Evolutionary conservation across 2,329 filamentous ascomycete genomes (phyloP), one percentile per base, ranked within the genome.

Genomic region (Cercospora sojina): DNA sequence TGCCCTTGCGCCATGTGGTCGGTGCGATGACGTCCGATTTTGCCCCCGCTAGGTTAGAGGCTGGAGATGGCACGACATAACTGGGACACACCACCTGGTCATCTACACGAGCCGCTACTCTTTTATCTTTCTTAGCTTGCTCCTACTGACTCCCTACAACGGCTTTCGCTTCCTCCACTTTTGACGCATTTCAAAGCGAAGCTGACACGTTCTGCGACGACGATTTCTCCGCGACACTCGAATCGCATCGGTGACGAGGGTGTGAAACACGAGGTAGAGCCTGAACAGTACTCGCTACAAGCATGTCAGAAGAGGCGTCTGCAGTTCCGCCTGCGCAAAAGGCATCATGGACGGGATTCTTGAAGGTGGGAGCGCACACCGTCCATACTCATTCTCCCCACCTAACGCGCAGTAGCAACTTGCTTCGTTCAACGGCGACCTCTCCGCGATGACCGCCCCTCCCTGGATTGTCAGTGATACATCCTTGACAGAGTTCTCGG

Each of bases 401-500:
- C 43, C 67, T 59, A 67, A 64, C 51, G 20, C 53, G 20, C 58
- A 83, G 31, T 62, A 83, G 82, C 84, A 83, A 58, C 82, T 86
- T 55, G 80, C 83, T 9, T 83, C 83, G 7, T 84, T 85, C 76
- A 85, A 85, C 76, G 84, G 84, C 73, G 84, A 86, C 72, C 80
- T 86, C 5, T 84, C 84, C 27, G 82, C 84, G 62, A 82, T 86
- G 79, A 86, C 84, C 8, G 84, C 84, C 3, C 84, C 84, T 10
- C 83, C 84, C 3, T 86, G 85, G 74, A 83, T 86, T 64, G 82
- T 86, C 60, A 83, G 82, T 41, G 82, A 82, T 23, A 84, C 80
- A 51, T 86, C 84, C 2, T 82, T 86, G 47, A 84, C 83, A 65
- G 84, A 86, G 69, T 85, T 85, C 76, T 84, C 83, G n/a, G 82